Base-by-base conservation (phyloP, 1,284 basidiomycete species). In the Ganoderma sp. region DNA sequence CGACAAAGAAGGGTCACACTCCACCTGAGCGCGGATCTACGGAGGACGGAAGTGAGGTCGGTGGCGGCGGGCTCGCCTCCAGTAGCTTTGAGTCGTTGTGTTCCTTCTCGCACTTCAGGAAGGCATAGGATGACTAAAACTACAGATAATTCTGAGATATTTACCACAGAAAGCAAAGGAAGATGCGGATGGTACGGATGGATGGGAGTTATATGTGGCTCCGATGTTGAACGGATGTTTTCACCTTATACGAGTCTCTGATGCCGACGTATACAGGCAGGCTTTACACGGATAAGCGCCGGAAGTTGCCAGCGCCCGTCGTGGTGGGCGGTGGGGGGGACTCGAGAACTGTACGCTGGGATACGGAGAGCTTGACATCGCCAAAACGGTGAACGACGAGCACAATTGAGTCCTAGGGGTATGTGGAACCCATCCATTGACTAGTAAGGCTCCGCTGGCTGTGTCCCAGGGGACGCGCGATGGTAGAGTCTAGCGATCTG, bases 241-340 rank as follows among this genome's bases (percentile, higher is more conserved):
- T 32, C 32, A 32, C 3, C 45, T 3, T 28, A 14, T 28, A 54
- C 7, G 3, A 7, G 32, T 32, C 22, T 25, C 48, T 22, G 6
- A 52, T 52, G 14, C 7, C 52, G 15, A 25, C 28, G 32, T 9
- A 39, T 2, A 10, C 7, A 39, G 8, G 10, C 37, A 9, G 37
- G 10, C 57, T 9, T 15, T 17, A 10, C 3, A 14, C 22, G 4
- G 12, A 10, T 14, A n/a, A n/a, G n/a, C n/a, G n/a, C n/a, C n/a
- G n/a, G 52, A 54, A 6, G 67, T 79, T 79, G 45, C 78, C 37
- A 39, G 37, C 10, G 37, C 37, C 77, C 64, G n/a, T 77, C 77
- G n/a, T n/a, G n/a, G n/a, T n/a, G n/a, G n/a, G n/a, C n/a, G n/a
- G 19, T 69, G 34, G 67, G 84, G 83, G 14, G 84, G 82, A 19